Percentiles rank a stretch among this genome's conserved stretches.
These are phyloP conservation scores for Podospora tetraspora DNA, from an alignment of 495 filamentous ascomycete genomes.

Conservation along the genomic window DNA sequence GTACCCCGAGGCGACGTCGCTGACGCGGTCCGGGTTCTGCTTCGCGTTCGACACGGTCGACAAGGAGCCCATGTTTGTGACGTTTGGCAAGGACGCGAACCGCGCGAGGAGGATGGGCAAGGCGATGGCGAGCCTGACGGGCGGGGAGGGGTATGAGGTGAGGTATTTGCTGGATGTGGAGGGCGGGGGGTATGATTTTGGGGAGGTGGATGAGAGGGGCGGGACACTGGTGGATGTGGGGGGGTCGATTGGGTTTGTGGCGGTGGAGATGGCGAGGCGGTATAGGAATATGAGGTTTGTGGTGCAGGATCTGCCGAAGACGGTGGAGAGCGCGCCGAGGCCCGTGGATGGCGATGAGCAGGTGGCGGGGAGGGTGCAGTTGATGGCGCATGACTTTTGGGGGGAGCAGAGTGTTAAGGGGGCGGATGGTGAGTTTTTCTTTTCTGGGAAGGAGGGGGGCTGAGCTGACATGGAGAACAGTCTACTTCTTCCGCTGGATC, in stretches of 20 bases:
- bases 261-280: conserved; percentile 40
- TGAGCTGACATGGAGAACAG: conserved; percentile 15
- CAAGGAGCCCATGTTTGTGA: conserved; percentile 47
- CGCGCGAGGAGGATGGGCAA: conserved; percentile 46
- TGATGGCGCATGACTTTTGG: conserved; percentile 53
- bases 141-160: conserved; percentile 47
- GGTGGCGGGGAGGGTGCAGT: conserved; percentile 38
- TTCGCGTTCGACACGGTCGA: conserved; percentile 43
- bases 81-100: conserved; percentile 41
- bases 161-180: conserved; percentile 37
- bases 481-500: conserved; percentile 55
- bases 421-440: conserved; percentile 39
- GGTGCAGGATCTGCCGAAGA: conserved; percentile 52
- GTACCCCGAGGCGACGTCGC: conserved; percentile 38
- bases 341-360: conserved; percentile 35
- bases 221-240: conserved; percentile 52
- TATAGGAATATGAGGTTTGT: conserved; percentile 49
- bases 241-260: conserved; percentile 51
- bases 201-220: conserved; percentile 33
- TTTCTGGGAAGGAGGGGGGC: not conserved
- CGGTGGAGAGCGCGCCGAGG: conserved; percentile 40
- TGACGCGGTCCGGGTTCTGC: conserved; percentile 45
- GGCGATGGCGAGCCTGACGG: conserved; percentile 48
- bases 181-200: conserved; percentile 40
- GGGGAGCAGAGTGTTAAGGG: conserved; percentile 46